Conservation (phyloP, 2,329 filamentous ascomycete genomes). For the Aspergillus brasiliensis region DNA sequence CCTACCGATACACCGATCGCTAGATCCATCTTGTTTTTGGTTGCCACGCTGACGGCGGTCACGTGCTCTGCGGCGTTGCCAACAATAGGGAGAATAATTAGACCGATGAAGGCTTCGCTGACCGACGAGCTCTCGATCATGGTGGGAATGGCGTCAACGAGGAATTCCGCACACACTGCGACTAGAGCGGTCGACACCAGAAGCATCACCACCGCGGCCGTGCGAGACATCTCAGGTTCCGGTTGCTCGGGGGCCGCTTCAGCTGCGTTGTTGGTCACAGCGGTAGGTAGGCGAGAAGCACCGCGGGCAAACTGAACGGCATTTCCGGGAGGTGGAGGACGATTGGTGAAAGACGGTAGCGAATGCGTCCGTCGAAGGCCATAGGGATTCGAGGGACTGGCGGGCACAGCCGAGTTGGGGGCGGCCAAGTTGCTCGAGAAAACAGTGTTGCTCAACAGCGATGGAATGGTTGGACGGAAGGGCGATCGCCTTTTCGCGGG, state of each 20-base stretch:
- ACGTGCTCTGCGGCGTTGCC: slow-evolving; percentile 81
- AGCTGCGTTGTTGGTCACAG: slow-evolving; percentile 13
- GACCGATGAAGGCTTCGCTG: slow-evolving; percentile 74
- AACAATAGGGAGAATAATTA: slow-evolving; percentile 75
- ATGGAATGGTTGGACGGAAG: slow-evolving; percentile 34
- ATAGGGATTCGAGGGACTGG: slow-evolving; percentile 20
- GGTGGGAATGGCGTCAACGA: slow-evolving; percentile 71
- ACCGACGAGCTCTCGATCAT: slow-evolving; percentile 64
- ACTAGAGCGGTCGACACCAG: slow-evolving; percentile 58
- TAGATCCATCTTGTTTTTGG: slow-evolving; percentile 84
- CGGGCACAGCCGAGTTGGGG: slow-evolving; percentile 11
- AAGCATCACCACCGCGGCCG: slow-evolving; percentile 58
- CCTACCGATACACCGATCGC: slow-evolving; percentile 80
- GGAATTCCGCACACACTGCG: slow-evolving; percentile 69
- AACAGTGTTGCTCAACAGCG: slow-evolving; percentile 38
- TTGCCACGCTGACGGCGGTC: slow-evolving; percentile 75
- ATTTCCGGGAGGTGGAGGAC: slow-evolving; percentile 32
- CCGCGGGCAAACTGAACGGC: slow-evolving; percentile 38
- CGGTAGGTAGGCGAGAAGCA: slow-evolving; percentile 30
- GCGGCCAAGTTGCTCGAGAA: slow-evolving; percentile 28
- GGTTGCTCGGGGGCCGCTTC: slow-evolving; percentile 18
- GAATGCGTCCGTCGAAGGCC: slow-evolving; percentile 36
- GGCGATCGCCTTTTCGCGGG: slow-evolving; percentile 29
- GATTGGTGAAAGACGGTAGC: slow-evolving; percentile 31
- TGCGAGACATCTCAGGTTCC: slow-evolving; percentile 54